Percentiles rank a stretch among this genome's conserved stretches.
Conservation (phyloP, 1,139 yeast genomes). For the Hemisphaericaspora xylofermentans region DNA sequence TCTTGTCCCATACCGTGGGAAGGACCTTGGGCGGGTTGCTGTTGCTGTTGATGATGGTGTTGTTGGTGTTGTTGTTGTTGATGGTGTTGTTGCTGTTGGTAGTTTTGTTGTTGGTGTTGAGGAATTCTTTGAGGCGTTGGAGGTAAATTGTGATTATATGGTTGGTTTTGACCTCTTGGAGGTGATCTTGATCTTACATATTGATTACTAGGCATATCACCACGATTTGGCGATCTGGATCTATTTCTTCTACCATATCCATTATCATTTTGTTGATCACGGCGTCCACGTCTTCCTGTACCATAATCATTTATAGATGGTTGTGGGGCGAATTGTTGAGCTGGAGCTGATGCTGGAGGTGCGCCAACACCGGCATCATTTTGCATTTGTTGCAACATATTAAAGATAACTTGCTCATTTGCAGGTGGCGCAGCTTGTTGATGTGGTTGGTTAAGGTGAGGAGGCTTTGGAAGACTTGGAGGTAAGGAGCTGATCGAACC, state of each 20-base stretch:
- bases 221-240: conserved; percentile 55
- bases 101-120: conserved; percentile 14
- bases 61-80: conserved; percentile 12
- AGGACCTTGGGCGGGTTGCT: conserved; percentile 11
- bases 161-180: conserved; percentile 14
- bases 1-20: conserved; percentile 41
- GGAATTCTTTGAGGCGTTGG: conserved; percentile 13
- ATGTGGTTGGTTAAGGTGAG: conserved; percentile 14
- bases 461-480: conserved; percentile 8
- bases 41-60: conserved; percentile 11
- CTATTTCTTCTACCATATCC: conserved; percentile 50
- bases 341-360: conserved; percentile 1
- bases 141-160: conserved; percentile 30
- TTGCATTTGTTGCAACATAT: conserved; percentile 48
- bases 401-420: conserved; percentile 35
- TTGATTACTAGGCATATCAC: conserved; percentile 12
- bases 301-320: conserved; percentile 15
- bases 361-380: conserved; percentile 11
- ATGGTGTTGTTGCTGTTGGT: conserved; percentile 8
- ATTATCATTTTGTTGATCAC: conserved; percentile 25
- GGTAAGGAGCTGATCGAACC: not conserved
- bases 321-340: conserved; percentile 18
- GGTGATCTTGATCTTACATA: conserved; percentile 27
- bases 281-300: conserved; percentile 37
- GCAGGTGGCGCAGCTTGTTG: conserved; percentile 18